A percentile compares a stretch with the other conserved stretches of the same genome.
Conservation (phyloP, 1,284 basidiomycete genomes). For the Ceratobasidium sp. region DNA sequence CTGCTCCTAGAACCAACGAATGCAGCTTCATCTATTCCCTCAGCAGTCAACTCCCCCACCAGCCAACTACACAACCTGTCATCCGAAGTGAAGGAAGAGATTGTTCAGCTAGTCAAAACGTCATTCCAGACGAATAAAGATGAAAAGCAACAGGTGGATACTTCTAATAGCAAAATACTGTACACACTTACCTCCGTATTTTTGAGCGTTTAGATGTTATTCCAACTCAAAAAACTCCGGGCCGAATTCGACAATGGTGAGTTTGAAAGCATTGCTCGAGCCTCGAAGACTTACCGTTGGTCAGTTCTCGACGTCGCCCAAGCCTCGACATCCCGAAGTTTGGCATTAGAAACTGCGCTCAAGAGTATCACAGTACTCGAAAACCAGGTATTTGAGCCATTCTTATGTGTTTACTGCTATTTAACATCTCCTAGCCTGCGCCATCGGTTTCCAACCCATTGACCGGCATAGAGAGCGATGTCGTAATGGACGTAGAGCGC, state of each 20-base stretch:
- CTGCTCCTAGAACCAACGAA: not conserved
- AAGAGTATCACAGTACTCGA: constrained; percentile 14
- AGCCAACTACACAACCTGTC: not conserved
- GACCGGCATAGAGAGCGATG: not conserved
- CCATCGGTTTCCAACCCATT: not conserved
- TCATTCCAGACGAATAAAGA: not conserved
- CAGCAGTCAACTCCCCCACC: not conserved
- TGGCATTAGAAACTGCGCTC: constrained; percentile 14
- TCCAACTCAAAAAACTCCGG: constrained; percentile 6
- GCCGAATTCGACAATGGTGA: constrained; percentile 16
- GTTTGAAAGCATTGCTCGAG: not conserved
- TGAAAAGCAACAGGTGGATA: constrained; percentile 23
- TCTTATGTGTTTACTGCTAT: not conserved
- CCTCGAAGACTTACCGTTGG: not conserved
- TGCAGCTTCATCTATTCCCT: not conserved
- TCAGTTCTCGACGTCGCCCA: constrained; percentile 30
- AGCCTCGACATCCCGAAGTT: constrained; percentile 19
- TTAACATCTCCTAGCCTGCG: constrained; percentile 3
- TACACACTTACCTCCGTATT: not conserved
- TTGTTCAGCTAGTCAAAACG: not conserved
- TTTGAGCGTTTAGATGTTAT: constrained; percentile 2
- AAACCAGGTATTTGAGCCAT: not conserved
- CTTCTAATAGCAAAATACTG: not conserved
- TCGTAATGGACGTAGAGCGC: constrained; percentile 32
- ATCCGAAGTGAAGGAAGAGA: constrained; percentile 13